Base-by-base conservation (phyloP, 2,329 filamentous ascomycete genomes). In the Xylariales sp. region DNA sequence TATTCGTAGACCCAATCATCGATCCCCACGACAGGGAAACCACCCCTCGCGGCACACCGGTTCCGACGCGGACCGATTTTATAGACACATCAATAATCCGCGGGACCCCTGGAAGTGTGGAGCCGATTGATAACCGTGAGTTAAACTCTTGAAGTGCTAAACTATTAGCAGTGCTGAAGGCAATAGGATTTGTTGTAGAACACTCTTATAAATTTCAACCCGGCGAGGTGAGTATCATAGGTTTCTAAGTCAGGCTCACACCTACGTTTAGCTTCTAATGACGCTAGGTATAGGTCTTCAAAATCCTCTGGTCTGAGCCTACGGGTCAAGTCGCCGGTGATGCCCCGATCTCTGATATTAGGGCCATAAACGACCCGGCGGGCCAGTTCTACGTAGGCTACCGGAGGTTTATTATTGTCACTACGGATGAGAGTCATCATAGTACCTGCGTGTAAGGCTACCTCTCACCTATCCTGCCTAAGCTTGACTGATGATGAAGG, bases 241-340 rank as follows among this genome's bases (percentile, higher is more conserved):
- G 18, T 23, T 23, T 23, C 7, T 3, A 34, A 18, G 5, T 18
- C 3, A 54, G 10, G 41, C 34, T 39, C 41, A 32, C 12, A 14
- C 1, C 30, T 59, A 41, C 12, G 41, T 41, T 16, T 60, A 3
- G 32, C 10, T 45, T 54, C 62, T 64, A 60, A 68, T 57, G 62
- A 60, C 65, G 23, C 46, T 7, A 10, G 14, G 36, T 48, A 23
- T 63, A 86, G 85, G 83, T 88, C 18, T 86, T 88, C 76, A 88
- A 87, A 72, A 81, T 86, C 1, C 75, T 84, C 18, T 88, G 86
- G 86, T 81, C 82, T 8, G 85, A 88, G 55, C 86, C 86, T 0
- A 77, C 78, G 32, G 85, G 85, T 9, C 74, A 76, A 66, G 71
- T 72, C 28, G 69, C 74, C 23, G 76, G 67, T 45, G 64, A 75